Evolutionary conservation across 495 filamentous ascomycete species (phyloP).

Genomic region (Aspergillus haitiensis): DNA sequence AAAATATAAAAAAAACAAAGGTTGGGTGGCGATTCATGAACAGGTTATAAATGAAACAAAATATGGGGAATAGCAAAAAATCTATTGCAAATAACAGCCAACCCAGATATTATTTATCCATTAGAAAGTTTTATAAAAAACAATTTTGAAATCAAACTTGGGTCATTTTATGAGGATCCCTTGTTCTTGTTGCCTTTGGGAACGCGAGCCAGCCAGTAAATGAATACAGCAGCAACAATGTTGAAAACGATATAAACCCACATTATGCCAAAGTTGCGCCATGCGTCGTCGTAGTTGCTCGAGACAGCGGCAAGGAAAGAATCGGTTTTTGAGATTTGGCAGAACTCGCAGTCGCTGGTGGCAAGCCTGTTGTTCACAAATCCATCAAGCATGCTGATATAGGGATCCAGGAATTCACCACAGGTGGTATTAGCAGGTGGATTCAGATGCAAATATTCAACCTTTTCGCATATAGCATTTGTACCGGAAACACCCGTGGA

Average conservation of each 20-base stretch:
- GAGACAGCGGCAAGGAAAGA: slow-evolving; percentile 54
- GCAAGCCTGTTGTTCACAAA: slow-evolving; percentile 53
- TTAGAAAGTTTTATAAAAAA: slow-evolving; percentile 10
- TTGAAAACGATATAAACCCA: slow-evolving; percentile 73
- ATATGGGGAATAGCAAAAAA: not conserved
- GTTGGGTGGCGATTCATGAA: slow-evolving; percentile 4
- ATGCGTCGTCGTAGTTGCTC: slow-evolving; percentile 58
- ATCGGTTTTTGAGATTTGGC: slow-evolving; percentile 60
- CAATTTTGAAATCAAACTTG: slow-evolving; percentile 1
- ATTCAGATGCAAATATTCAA: slow-evolving; percentile 58
- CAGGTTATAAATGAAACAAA: slow-evolving; percentile 10
- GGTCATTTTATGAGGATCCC: slow-evolving; percentile 18
- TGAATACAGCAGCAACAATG: slow-evolving; percentile 60
- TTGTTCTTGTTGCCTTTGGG: slow-evolving; percentile 58
- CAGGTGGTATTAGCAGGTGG: slow-evolving; percentile 56
- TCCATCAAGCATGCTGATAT: slow-evolving; percentile 51
- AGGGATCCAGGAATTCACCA: slow-evolving; percentile 53
- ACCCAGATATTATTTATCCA: no score
- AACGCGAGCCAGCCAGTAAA: slow-evolving; percentile 81
- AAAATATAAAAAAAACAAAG: not conserved
- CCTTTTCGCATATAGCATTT: slow-evolving; percentile 52
- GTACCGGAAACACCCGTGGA: slow-evolving; percentile 62
- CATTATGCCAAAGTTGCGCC: slow-evolving; percentile 71
- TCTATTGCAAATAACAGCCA: slow-evolving; percentile 6
- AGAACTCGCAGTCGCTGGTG: slow-evolving; percentile 61